Base-by-base conservation (phyloP, 257 asterid genomes). In the Solanum megistacrolobum region DNA sequence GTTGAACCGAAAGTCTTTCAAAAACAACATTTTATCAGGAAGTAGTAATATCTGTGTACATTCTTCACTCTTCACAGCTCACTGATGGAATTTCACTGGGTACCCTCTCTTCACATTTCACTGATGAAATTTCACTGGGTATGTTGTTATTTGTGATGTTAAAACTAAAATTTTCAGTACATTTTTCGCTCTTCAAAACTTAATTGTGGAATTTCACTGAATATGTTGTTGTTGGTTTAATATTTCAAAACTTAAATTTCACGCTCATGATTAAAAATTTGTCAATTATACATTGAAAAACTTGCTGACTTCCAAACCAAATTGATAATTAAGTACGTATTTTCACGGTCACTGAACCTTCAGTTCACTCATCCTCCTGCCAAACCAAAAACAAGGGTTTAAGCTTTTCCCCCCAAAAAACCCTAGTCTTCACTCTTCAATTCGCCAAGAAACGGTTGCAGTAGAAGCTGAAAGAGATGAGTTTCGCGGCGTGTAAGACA, bases 401-500 rank as follows among this genome's bases (percentile, higher is more conserved):
- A 86, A 46, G 69, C 27, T 86, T 66, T 55, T 20, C n/a, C 87
- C 75, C 36, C 75, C 87, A 5, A 12, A 55, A 75, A 65, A 76
- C 85, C 87, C 87, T 86, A 48, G 32, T 32, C 52, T 27, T 16
- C 71, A 55, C 20, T 58, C 39, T 27, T 62, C 79, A 66, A 5
- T 32, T 32, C 48, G 27, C 52, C 82, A 60, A 11, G 35, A 58
- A 78, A 85, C 73, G 83, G 71, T 82, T 78, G 65, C 43, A 60
- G n/a, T 12, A 27, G 35, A 43, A 31, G 32, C 32, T 58, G 11
- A 20, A 87, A 20, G 87, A 86, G 83, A 97, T 97, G 99, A 97
- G 99, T 88, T 96, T 39, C 93, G 98, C 98, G 66, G 97, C 98
- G 89, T 92, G 90, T 93, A 95, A 94, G 93, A 89, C 92, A 95